Conservation (phyloP, 2,329 filamentous ascomycete genomes). For the Aspergillus persii region DNA sequence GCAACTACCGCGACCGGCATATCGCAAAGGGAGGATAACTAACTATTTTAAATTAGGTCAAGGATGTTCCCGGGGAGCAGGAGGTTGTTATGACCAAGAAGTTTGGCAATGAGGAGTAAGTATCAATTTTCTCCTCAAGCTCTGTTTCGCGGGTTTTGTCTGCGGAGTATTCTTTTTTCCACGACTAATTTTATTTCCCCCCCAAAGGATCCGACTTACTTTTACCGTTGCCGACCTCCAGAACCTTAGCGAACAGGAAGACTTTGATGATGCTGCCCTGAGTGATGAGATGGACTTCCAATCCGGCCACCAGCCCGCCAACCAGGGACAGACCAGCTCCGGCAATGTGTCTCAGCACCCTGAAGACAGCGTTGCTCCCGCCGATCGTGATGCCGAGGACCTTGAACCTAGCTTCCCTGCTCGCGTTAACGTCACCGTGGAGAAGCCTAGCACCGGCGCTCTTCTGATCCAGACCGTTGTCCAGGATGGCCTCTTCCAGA, state of each 20-base stretch:
- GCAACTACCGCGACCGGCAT: neutral
- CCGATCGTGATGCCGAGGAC: conserved; percentile 57
- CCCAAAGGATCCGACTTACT: conserved; percentile 67
- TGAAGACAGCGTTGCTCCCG: conserved; percentile 56
- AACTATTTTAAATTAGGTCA: conserved; percentile 41
- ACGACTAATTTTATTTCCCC: neutral
- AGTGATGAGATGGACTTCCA: conserved; percentile 59
- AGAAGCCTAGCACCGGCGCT: conserved; percentile 82
- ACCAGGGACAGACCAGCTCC: conserved; percentile 47
- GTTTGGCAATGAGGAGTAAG: conserved; percentile 85
- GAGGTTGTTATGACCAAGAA: conserved; percentile 80
- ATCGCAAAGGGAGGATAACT: neutral
- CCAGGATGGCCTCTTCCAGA: conserved; percentile 79
- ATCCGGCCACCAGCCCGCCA: conserved; percentile 51
- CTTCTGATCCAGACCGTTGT: conserved; percentile 83
- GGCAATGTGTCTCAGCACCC: conserved; percentile 50
- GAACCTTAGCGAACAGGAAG: conserved; percentile 59
- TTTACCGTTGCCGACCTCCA: conserved; percentile 85
- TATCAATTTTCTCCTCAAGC: conserved; percentile 13
- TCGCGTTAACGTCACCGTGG: conserved; percentile 79
- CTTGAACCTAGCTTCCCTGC: conserved; percentile 67
- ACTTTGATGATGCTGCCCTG: conserved; percentile 56
- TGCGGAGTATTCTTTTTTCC: neutral
- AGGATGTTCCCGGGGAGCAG: conserved; percentile 80
- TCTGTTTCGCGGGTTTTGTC: neutral